phyloP scores from a whole-genome alignment of 2,329 filamentous ascomycete genomes.

The Neurospora sp. region DNA sequence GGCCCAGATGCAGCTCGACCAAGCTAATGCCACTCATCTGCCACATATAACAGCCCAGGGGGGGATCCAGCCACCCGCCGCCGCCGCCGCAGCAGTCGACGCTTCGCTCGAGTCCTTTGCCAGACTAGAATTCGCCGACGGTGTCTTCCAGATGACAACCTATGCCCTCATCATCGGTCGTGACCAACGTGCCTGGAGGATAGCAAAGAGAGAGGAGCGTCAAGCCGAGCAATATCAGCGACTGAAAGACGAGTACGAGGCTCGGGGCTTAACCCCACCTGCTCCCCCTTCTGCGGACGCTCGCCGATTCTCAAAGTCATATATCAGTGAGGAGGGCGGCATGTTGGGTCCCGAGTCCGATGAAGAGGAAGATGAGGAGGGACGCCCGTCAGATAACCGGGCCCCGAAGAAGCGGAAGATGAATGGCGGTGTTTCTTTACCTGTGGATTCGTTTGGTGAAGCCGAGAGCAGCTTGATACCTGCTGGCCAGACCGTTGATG shows the following conservation, averaged over 20 bases:
- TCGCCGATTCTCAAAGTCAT: conserved; percentile 51
- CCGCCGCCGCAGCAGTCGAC: conserved; percentile 19
- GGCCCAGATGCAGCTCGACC: conserved; percentile 26
- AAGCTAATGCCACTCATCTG: conserved; percentile 18
- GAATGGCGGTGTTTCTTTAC: conserved; percentile 25
- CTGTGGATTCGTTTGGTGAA: background rate
- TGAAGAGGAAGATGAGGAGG: conserved; percentile 30
- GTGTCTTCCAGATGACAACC: conserved; percentile 70
- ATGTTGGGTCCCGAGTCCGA: conserved; percentile 57
- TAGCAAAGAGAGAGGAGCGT: conserved; percentile 43
- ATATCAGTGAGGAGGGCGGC: conserved; percentile 60
- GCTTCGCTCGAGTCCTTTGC: conserved; percentile 44
- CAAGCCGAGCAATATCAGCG: conserved; percentile 35
- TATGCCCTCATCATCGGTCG: conserved; percentile 64
- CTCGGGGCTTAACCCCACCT: conserved; percentile 40
- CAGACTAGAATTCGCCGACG: conserved; percentile 61
- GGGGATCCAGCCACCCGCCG: conserved; percentile 18
- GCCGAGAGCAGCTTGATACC: conserved; percentile 9
- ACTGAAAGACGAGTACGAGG: conserved; percentile 36
- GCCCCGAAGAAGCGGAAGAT: conserved; percentile 38
- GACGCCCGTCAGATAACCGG: conserved; percentile 23
- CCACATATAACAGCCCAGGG: conserved; percentile 6
- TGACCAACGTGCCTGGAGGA: conserved; percentile 50
- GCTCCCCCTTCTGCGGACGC: conserved; percentile 40
- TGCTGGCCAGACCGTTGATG: conserved; percentile 15